Percentiles rank a stretch among this genome's conserved stretches.
Conservation (phyloP, 2,329 filamentous ascomycete genomes). For the Paecilomyces fulvus region DNA sequence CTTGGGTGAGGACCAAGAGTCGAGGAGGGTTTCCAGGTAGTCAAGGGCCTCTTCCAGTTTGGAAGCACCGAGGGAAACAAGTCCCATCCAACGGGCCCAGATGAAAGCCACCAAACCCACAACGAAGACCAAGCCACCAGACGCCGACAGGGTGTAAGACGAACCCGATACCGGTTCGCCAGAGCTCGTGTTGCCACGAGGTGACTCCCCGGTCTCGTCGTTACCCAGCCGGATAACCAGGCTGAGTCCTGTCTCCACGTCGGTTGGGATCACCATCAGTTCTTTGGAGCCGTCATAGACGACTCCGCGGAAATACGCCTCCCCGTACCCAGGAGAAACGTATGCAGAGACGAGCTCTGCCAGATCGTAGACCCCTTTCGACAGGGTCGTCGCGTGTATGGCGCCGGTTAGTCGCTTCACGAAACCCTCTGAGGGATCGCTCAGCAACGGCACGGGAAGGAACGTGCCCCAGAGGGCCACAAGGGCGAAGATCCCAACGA, state of each 20-base stretch:
- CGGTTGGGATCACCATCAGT: background rate
- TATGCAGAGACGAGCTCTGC: slow-evolving; percentile 5
- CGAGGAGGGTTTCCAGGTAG: slow-evolving; percentile 2
- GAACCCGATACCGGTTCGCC: slow-evolving; percentile 4
- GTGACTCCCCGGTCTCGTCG: slow-evolving; percentile 4
- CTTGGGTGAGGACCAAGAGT: slow-evolving; percentile 4
- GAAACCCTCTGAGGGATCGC: slow-evolving; percentile 11
- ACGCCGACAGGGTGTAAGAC: slow-evolving; percentile 1
- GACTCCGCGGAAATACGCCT: slow-evolving; percentile 1
- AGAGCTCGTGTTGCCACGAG: background rate
- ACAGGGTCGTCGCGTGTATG: slow-evolving; percentile 7
- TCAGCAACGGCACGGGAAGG: slow-evolving; percentile 13
- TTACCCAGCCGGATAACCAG: slow-evolving; percentile 6
- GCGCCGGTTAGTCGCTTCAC: slow-evolving; percentile 9
- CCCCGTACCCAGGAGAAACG: slow-evolving; percentile 2
- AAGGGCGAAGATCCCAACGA: slow-evolving; percentile 12
- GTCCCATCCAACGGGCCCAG: slow-evolving; percentile 4
- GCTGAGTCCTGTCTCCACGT: slow-evolving; percentile 2
- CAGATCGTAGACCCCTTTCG: slow-evolving; percentile 11
- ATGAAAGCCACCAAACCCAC: slow-evolving; percentile 5
- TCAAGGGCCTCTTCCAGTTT: slow-evolving; percentile 5
- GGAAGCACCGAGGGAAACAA: slow-evolving; percentile 7
- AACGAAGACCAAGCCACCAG: slow-evolving; percentile 1
- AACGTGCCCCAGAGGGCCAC: slow-evolving; percentile 17
- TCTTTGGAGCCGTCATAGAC: slow-evolving; percentile 1